Evolutionary conservation across 768 basidiomycete species (phyloP), one percentile per base, ranked within the genome.

Genomic region (Agrocybe praecox): DNA sequence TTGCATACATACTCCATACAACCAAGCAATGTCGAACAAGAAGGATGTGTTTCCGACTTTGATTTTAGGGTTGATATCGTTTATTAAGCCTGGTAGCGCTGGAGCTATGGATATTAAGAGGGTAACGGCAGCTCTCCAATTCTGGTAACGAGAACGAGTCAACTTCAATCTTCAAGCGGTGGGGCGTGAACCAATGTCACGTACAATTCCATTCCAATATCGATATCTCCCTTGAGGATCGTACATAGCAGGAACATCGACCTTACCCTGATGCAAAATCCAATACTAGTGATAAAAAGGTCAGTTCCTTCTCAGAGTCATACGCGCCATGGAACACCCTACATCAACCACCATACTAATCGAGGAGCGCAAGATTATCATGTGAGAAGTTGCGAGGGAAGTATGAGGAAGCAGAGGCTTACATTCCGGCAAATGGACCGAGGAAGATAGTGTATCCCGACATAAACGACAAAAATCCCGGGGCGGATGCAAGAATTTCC

Each of bases 201-300:
- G 59, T 65, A 90, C 90, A 50, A 89, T 79, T 50, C 93, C 93
- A 42, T 78, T 77, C 64, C 76, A 84, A 69, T 94, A 95, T n/a
- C 80, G 74, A 69, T 95, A 95, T 53, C 89, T 79, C 1, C 92
- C 92, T 40, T 85, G 74, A 9, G 89, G 91, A 61, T 84, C 80
- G 66, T 95, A 96, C 81, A 96, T 88, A 2, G 89, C 85, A 2
- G 90, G 89, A 1, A 95, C 89, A 61, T 94, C 90, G 34, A 94
- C 84, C 43, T 81, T 83, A 33, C 86, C 74, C 56, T 70, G 73
- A 65, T 93, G 89, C 21, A 96, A 76, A 43, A 95, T 66, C 90
- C 89, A 94, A 65, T 89, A 94, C 83, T 90, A 64, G 43, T 24
- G 40, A 40, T 46, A 19, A 47, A 14, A 23, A 12, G n/a, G 19